A percentile compares a stretch with the other conserved stretches of the same genome.
phyloP scores from a whole-genome alignment of 129 eudicot genomes.

The Silybum marianum region DNA sequence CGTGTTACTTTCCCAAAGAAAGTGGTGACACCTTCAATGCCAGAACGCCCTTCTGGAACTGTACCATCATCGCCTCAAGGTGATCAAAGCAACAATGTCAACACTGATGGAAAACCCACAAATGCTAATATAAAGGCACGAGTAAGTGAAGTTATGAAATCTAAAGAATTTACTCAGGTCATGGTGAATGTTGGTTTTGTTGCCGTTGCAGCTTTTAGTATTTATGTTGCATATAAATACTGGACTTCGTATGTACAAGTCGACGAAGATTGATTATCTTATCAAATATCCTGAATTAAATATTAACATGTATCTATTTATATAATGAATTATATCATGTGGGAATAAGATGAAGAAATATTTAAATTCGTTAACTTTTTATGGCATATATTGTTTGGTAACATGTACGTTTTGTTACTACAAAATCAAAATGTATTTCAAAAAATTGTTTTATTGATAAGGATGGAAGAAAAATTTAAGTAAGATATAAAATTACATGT shows the following conservation, averaged over 20 bases:
- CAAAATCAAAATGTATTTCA: not conserved
- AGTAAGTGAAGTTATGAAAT: slow-evolving; percentile 14
- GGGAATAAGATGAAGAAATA: slow-evolving; percentile 15
- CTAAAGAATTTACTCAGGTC: slow-evolving; percentile 16
- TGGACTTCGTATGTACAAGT: slow-evolving; percentile 16
- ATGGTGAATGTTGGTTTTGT: slow-evolving; percentile 40
- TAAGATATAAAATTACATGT: too few species aligned
- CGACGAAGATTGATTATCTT: slow-evolving; percentile 13
- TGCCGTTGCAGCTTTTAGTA: slow-evolving; percentile 32
- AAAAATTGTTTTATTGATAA: too few species aligned
- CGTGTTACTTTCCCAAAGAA: slow-evolving; percentile 62
- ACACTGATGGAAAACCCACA: not conserved
- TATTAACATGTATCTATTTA: slow-evolving; percentile 11
- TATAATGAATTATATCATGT: not conserved
- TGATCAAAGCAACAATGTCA: not conserved
- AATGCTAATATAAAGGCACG: not conserved
- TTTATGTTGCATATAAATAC: slow-evolving; percentile 37
- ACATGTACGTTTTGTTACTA: not conserved
- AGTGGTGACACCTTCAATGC: not conserved
- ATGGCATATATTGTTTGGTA: not conserved
- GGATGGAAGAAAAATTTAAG: too few species aligned
- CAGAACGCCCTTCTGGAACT: not conserved
- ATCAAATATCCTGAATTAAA: not conserved
- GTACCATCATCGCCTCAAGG: slow-evolving; percentile 17
- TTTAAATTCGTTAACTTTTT: not conserved